Conservation (phyloP, 257 asterid species). For the Nicotiana benthamiana region DNA sequence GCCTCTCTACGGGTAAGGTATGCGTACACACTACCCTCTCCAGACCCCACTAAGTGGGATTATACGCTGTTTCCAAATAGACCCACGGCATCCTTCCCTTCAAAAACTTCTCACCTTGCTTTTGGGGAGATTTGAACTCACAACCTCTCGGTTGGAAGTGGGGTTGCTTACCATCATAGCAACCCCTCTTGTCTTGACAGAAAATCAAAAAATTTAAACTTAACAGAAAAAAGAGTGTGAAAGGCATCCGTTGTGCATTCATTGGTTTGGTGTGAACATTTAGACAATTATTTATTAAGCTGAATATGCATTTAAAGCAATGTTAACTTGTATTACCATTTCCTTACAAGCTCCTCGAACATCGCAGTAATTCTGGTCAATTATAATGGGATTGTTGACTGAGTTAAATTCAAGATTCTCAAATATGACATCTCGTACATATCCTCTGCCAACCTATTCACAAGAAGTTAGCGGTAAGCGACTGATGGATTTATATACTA, state of each 20-base stretch:
- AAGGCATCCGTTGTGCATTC: neutral
- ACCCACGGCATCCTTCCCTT: no score
- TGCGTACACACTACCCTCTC: no score
- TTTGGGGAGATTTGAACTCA: no score
- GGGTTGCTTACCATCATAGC: no score
- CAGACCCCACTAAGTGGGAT: no score
- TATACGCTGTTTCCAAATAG: no score
- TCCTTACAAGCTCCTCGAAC: constrained; percentile 28
- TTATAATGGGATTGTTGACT: constrained; percentile 54
- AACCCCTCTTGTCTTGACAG: no score
- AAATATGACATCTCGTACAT: constrained; percentile 33
- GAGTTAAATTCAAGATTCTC: constrained; percentile 34
- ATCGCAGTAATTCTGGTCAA: constrained; percentile 54
- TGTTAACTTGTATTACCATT: constrained; percentile 20
- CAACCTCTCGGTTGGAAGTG: no score
- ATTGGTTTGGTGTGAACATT: neutral
- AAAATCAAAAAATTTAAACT: no score
- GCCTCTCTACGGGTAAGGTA: no score
- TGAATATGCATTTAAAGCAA: neutral
- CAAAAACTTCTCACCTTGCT: no score
- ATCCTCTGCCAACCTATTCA: constrained; percentile 50
- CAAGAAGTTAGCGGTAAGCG: neutral
- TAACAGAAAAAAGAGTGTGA: neutral
- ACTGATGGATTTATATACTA: neutral
- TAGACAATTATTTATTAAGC: neutral